phyloP scores from a whole-genome alignment of 2,329 filamentous ascomycete genomes.

The Paracorniculantispora psalliotae region DNA sequence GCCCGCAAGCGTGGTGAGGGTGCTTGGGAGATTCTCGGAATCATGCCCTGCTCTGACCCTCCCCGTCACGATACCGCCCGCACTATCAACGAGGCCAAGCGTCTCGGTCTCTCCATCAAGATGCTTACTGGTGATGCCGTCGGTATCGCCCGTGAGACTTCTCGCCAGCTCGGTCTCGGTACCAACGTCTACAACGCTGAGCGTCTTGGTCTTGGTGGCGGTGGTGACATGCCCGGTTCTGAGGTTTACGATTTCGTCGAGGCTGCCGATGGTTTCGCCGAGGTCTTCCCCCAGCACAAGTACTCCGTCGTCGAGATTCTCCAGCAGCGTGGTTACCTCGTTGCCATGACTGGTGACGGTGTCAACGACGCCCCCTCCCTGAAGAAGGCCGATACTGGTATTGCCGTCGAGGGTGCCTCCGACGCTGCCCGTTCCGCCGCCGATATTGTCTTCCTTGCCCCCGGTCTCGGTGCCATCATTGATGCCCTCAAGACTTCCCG shows the following conservation, averaged over 20 bases:
- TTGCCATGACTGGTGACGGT: conserved; percentile 95
- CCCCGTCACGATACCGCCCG: conserved; percentile 86
- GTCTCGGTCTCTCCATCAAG: conserved; percentile 84
- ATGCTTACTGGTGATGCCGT: conserved; percentile 95
- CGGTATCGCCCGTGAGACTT: conserved; percentile 88
- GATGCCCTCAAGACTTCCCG: conserved; percentile 88
- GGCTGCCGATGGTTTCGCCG: conserved; percentile 89
- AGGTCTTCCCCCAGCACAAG: conserved; percentile 94
- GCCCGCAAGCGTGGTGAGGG: conserved; percentile 80
- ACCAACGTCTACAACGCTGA: conserved; percentile 94
- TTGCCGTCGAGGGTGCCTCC: conserved; percentile 87
- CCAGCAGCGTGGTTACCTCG: conserved; percentile 86
- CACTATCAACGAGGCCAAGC: conserved; percentile 86
- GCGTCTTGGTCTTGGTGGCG: conserved; percentile 82
- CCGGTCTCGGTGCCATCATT: conserved; percentile 87
- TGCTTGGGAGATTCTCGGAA: conserved; percentile 86
- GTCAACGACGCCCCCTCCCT: conserved; percentile 90
- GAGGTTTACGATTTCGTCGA: conserved; percentile 95
- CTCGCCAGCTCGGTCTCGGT: conserved; percentile 83
- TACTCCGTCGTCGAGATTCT: conserved; percentile 91
- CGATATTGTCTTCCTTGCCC: conserved; percentile 90
- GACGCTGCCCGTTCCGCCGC: conserved; percentile 87
- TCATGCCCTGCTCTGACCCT: conserved; percentile 91
- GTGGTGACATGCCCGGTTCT: conserved; percentile 88
- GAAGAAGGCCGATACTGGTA: conserved; percentile 95